phyloP scores from a whole-genome alignment of 2,329 filamentous ascomycete genomes.

The Pseudomassariella vexata region DNA sequence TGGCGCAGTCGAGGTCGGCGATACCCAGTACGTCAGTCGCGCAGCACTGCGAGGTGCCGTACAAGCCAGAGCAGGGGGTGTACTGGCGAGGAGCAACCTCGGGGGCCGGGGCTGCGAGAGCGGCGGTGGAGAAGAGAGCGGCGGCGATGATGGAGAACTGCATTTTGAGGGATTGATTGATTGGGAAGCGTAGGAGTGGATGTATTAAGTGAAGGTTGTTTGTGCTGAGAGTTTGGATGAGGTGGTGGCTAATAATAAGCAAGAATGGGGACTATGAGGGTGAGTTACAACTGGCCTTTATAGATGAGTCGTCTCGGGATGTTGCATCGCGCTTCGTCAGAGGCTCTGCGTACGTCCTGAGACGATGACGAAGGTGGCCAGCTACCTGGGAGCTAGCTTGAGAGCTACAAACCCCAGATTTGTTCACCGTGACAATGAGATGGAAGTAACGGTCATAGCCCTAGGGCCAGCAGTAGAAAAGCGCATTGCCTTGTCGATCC shows the following conservation, averaged over 20 bases:
- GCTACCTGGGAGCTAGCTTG: too few species aligned
- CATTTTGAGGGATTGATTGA: conserved; percentile 2
- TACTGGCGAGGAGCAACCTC: conserved; percentile 21
- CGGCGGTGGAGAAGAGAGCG: conserved; percentile 6
- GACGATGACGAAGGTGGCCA: too few species aligned
- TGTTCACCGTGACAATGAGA: too few species aligned
- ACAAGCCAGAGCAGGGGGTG: conserved; percentile 35
- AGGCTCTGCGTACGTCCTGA: too few species aligned
- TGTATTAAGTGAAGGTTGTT: neutral
- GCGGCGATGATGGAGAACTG: conserved; percentile 6
- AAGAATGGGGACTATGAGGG: too few species aligned
- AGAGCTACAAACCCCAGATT: too few species aligned
- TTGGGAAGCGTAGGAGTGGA: neutral
- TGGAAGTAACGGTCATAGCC: too few species aligned
- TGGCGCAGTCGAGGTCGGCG: conserved; percentile 39
- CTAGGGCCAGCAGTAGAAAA: too few species aligned
- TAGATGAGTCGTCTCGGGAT: neutral
- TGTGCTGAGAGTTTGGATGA: neutral
- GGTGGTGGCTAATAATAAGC: neutral
- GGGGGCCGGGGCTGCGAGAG: conserved; percentile 5
- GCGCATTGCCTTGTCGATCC: too few species aligned
- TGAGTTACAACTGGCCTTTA: too few species aligned
- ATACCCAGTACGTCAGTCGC: conserved; percentile 50
- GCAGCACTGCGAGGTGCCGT: conserved; percentile 48
- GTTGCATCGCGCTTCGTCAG: neutral